Percentiles rank a stretch among this genome's conserved stretches.
Evolutionary conservation across 495 filamentous ascomycete species (phyloP).

Genomic region (Staphylotrichum longicolle): DNA sequence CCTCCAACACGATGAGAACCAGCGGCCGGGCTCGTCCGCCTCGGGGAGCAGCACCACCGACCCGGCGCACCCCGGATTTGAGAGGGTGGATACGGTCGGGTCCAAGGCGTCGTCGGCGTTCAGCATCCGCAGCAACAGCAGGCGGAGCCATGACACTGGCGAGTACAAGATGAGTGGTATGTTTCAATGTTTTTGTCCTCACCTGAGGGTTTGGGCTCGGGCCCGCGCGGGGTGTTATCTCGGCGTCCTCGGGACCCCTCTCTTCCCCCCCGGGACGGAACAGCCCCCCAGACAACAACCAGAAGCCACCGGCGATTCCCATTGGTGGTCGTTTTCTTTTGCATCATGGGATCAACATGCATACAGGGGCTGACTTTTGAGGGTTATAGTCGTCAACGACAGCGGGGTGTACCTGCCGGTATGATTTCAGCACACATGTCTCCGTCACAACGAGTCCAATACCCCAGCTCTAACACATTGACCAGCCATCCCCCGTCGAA

Average conservation of each 20-base stretch:
- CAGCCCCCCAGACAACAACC: background rate
- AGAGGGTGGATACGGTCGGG: slow-evolving; percentile 54
- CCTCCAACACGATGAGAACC: slow-evolving; percentile 50
- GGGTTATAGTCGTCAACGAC: slow-evolving; percentile 80
- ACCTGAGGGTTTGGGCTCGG: background rate
- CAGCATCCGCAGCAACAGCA: slow-evolving; percentile 58
- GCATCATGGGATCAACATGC: background rate
- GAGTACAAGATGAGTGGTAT: slow-evolving; percentile 85
- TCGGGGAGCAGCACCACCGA: slow-evolving; percentile 18
- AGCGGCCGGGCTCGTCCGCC: slow-evolving; percentile 43
- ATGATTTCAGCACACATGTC: slow-evolving; percentile 28
- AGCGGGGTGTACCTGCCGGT: slow-evolving; percentile 96
- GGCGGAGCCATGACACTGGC: slow-evolving; percentile 53
- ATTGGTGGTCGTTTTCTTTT: too few species aligned
- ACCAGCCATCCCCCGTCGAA: slow-evolving; percentile 84
- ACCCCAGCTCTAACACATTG: slow-evolving; percentile 1
- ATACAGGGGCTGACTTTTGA: background rate
- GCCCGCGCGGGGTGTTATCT: slow-evolving; percentile 5
- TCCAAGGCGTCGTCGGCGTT: slow-evolving; percentile 58
- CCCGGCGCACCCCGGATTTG: slow-evolving; percentile 46
- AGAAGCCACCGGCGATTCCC: too few species aligned
- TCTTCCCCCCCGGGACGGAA: too few species aligned
- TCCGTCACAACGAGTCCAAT: too few species aligned
- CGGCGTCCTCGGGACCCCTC: background rate
- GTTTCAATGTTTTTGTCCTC: slow-evolving; percentile 16